Evolutionary conservation across 2,329 filamentous ascomycete genomes (phyloP), one percentile per base, ranked within the genome.

Genomic region (Colletotrichum sp.): DNA sequence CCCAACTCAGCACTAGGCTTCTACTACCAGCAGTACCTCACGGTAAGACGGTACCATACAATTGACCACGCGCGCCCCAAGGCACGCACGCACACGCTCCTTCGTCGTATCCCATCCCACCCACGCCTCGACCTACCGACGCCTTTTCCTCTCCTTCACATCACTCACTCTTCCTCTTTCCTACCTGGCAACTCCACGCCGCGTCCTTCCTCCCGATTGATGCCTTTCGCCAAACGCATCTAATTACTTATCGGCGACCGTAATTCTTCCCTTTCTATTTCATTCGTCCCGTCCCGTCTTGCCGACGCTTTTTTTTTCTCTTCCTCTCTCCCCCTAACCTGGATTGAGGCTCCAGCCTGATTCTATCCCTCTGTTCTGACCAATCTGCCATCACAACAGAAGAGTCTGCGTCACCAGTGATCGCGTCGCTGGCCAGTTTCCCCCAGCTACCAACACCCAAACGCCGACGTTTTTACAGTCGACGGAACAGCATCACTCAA

Each of bases 191-290:
- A 55, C 59, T 49, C 64, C 26, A 69, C 59, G 71, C 59, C 49
- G 59, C 44, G 34, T 65, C 73, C 9, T 44, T 69, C 59, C 64
- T 44, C 62, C 28, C 74, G 69, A 76, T 62, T 69, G 36, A 57
- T 69, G 34, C 57, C 26, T 44, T 59, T 64, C 44, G 69, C 21
- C 60, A 71, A 21, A 32, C 55, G 69, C 69, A 71, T 71, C 60
- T 65, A 39, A 55, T 65, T 26, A 30, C 59, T 28, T 28, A 24
- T 21, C 28, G 74, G 59, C 70, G 64, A 76, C n/a, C 73, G 64
- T 74, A 69, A 69, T 69, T 65, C 24, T 49, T n/a, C 21, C 24
- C 79, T 80, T 78, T 79, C 77, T 80, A 78, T 77, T 71, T 80
- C 44, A 52, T 52, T 21, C 44, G n/a, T 75, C 71, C 64, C 77